These are phyloP conservation scores for Pseudopyricularia javanii DNA, from an alignment of 2,329 filamentous ascomycete genomes.

Conservation along the genomic window DNA sequence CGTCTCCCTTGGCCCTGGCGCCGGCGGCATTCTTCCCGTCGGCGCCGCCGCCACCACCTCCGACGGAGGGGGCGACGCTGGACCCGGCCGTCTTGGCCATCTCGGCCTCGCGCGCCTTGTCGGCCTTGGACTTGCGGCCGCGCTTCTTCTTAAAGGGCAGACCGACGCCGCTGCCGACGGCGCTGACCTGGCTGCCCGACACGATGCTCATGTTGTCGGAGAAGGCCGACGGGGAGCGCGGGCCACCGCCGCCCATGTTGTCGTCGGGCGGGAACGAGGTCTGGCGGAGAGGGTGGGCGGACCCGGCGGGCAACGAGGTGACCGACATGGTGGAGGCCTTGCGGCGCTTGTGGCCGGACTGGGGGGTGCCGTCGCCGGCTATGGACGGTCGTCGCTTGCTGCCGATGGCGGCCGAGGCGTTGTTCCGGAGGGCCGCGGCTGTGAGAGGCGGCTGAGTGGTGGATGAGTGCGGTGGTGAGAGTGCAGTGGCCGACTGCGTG, in stretches of 20 bases:
- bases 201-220: slow-evolving; percentile 47
- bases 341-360: slow-evolving; percentile 50
- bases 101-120: slow-evolving; percentile 33
- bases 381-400: slow-evolving; percentile 41
- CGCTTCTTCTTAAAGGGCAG: slow-evolving; percentile 43
- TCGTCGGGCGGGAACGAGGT: slow-evolving; percentile 68
- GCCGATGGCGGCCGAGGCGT: neutral
- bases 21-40: slow-evolving; percentile 10
- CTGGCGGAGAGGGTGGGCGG: slow-evolving; percentile 61
- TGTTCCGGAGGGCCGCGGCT: neutral
- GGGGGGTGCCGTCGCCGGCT: slow-evolving; percentile 24
- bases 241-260: slow-evolving; percentile 14
- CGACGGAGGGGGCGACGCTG: slow-evolving; percentile 16
- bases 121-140: slow-evolving; percentile 46
- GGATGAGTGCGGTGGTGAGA: slow-evolving; percentile 41
- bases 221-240: slow-evolving; percentile 55
- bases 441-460: slow-evolving; percentile 33
- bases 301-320: slow-evolving; percentile 25
- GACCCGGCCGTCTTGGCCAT: slow-evolving; percentile 23
- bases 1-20: slow-evolving; percentile 35
- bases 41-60: slow-evolving; percentile 25
- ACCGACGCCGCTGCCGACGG: slow-evolving; percentile 19
- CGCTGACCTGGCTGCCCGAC: slow-evolving; percentile 47
- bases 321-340: slow-evolving; percentile 55
- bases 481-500: slow-evolving; percentile 34